Percentiles rank a stretch among this genome's conserved stretches.
Evolutionary conservation across 768 basidiomycete species (phyloP).

Genomic region (Mycena polygramma): DNA sequence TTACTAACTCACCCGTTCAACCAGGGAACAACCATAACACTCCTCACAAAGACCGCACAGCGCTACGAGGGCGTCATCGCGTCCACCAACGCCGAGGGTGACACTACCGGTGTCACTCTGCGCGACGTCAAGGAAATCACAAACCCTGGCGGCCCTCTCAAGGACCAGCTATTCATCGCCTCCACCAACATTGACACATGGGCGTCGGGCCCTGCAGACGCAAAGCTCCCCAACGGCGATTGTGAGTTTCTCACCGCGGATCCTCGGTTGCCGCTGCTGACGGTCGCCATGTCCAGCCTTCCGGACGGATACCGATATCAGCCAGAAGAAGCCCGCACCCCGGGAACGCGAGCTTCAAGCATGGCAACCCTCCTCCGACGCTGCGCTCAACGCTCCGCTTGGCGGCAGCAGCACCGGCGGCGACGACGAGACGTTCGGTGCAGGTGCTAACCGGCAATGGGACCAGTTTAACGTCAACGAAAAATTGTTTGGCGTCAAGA

Average conservation of each 20-base stretch:
- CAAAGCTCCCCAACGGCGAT: constrained; percentile 77
- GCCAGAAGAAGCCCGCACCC: constrained; percentile 61
- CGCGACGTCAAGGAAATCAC: constrained; percentile 84
- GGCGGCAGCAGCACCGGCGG: constrained; percentile 53
- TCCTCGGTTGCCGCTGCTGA: constrained; percentile 21
- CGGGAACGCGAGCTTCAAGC: constrained; percentile 87
- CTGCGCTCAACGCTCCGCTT: constrained; percentile 41
- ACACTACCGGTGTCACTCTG: constrained; percentile 78
- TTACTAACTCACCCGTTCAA: constrained; percentile 28
- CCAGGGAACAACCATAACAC: constrained; percentile 83
- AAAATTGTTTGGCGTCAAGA: constrained; percentile 90
- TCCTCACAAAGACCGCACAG: constrained; percentile 75
- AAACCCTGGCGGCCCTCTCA: constrained; percentile 74
- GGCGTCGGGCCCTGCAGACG: constrained; percentile 81
- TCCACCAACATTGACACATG: constrained; percentile 81
- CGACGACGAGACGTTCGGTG: constrained; percentile 82
- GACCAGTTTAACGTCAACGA: constrained; percentile 97
- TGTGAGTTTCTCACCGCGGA: constrained; percentile 59
- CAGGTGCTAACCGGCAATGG: constrained; percentile 68
- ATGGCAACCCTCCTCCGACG: constrained; percentile 70
- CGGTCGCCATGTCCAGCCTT: constrained; percentile 64
- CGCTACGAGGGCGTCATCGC: constrained; percentile 82
- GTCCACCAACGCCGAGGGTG: constrained; percentile 73
- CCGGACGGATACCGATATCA: constrained; percentile 87
- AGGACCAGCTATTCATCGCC: constrained; percentile 77